Base-by-base conservation (phyloP, 306 rosid genomes). In the Fragaria nilgerrensis region DNA sequence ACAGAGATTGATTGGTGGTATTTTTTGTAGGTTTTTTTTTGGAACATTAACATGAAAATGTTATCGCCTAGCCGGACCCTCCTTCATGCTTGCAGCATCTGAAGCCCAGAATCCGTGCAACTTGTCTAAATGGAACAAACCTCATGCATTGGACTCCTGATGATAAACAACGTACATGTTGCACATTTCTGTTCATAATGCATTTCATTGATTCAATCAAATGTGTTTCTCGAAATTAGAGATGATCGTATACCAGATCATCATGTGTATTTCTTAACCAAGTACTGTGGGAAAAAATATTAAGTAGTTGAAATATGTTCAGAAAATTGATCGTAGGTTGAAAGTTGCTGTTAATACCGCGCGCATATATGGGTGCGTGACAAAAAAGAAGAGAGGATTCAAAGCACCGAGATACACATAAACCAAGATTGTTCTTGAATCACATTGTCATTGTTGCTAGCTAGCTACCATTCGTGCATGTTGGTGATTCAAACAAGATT, bases 101-200 rank as follows among this genome's bases (percentile, higher is more conserved):
- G 61, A 48, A 55, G 47, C 71, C 58, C 47, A 81, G 78, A 66
- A 68, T 65, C 80, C 66, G 13, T 61, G 14, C 84, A 80, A 75
- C n/a, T 75, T 48, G 80, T 22, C 47, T 56, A 19, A 39, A 59
- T 52, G 68, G 50, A 52, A 61, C 25, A 25, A 56, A 47, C 58
- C 64, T 68, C 29, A 14, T 17, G 20, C 72, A 25, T 52, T 14
- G 7, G 64, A 34, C 12, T 5, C 43, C 68, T 55, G 66, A 37
- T 73, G 66, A 39, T 53, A 9, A 49, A 48, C 20, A 49, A 43
- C 6, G 2, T 41, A 41, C 44, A 41, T 72, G 76, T 50, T 34
- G 77, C 52, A n/a, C 77, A 22, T 36, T 7, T 27, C 70, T 32
- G 67, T 55, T 55, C 66, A 56, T 73, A 11, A 23, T 22, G 50